A percentile compares a stretch with the other conserved stretches of the same genome.
phyloP scores from a whole-genome alignment of 148 eudicot species.

The Rhododendron ferrugineum region DNA sequence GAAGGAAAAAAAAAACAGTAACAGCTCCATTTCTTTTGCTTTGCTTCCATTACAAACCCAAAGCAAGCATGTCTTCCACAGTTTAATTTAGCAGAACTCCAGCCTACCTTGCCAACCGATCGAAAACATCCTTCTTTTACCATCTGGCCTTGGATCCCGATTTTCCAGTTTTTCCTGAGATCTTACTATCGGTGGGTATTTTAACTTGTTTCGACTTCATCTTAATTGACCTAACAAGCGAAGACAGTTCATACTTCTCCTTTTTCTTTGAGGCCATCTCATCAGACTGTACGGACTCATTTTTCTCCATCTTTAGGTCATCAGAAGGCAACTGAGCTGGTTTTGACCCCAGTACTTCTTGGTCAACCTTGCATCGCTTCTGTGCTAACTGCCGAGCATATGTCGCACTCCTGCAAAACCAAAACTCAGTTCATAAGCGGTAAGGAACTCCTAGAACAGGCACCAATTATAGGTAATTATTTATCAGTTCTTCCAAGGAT shows the following conservation, averaged over 20 bases:
- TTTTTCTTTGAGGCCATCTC: constrained; percentile 23
- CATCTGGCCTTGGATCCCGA: neutral
- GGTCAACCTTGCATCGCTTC: constrained; percentile 33
- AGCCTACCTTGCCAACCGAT: neutral
- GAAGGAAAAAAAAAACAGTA: neutral
- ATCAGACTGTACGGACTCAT: constrained; percentile 13
- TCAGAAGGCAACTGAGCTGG: constrained; percentile 12
- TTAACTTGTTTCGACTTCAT: constrained; percentile 66
- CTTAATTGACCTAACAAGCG: constrained; percentile 64
- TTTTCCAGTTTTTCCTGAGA: constrained; percentile 17
- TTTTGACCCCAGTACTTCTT: constrained; percentile 19
- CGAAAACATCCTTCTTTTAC: neutral
- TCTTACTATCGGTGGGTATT: constrained; percentile 26
- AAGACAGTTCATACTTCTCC: constrained; percentile 61
- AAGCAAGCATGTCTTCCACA: neutral
- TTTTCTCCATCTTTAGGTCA: constrained; percentile 12
- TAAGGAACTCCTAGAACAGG: neutral
- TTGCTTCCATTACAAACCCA: neutral
- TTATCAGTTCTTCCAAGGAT: neutral
- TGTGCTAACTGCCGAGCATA: constrained; percentile 67
- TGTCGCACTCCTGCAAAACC: constrained; percentile 69
- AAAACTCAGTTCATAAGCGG: constrained; percentile 7
- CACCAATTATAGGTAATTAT: neutral
- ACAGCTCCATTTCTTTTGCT: neutral
- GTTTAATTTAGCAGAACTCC: neutral